These are phyloP conservation scores for Aspergillus sp. DNA, from an alignment of 2,329 filamentous ascomycete species.

Conservation along the genomic window DNA sequence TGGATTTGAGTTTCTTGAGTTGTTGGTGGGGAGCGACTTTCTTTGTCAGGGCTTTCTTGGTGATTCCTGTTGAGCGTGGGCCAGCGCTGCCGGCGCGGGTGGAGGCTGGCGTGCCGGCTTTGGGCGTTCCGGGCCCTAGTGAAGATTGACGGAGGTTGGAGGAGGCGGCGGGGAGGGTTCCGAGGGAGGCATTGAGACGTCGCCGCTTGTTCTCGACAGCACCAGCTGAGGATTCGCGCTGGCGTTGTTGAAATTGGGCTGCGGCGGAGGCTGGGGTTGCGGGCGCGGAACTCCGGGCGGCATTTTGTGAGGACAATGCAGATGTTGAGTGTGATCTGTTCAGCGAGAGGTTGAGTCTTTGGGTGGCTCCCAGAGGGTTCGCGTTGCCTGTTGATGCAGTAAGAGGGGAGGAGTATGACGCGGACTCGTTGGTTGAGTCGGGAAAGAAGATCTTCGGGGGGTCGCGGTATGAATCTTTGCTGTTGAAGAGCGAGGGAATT, in stretches of 20 bases:
- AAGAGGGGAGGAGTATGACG: constrained; percentile 47
- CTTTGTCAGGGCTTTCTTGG: constrained; percentile 51
- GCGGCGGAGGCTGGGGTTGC: constrained; percentile 43
- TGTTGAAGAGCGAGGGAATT: constrained; percentile 59
- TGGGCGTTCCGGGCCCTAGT: constrained; percentile 63
- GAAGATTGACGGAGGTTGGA: constrained; percentile 61
- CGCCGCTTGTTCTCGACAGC: constrained; percentile 60
- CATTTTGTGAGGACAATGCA: constrained; percentile 39
- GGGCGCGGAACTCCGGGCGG: constrained; percentile 44
- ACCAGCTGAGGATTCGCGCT: constrained; percentile 57
- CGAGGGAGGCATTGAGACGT: constrained; percentile 54
- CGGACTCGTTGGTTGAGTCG: constrained; percentile 46
- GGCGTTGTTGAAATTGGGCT: constrained; percentile 45
- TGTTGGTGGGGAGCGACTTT: constrained; percentile 57
- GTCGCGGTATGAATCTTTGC: constrained; percentile 43
- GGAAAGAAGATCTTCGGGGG: constrained; percentile 52
- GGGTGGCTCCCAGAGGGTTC: constrained; percentile 53
- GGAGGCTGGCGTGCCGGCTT: constrained; percentile 54
- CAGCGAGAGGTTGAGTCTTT: constrained; percentile 45
- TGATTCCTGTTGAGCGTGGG: constrained; percentile 43
- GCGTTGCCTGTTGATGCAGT: constrained; percentile 58
- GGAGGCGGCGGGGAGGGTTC: constrained; percentile 54
- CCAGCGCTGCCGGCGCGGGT: constrained; percentile 60
- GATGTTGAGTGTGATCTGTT: constrained; percentile 33
- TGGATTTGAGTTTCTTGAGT: constrained; percentile 40